Conservation (phyloP, 2,329 filamentous ascomycete genomes). For the Stagonosporopsis rhizophila region DNA sequence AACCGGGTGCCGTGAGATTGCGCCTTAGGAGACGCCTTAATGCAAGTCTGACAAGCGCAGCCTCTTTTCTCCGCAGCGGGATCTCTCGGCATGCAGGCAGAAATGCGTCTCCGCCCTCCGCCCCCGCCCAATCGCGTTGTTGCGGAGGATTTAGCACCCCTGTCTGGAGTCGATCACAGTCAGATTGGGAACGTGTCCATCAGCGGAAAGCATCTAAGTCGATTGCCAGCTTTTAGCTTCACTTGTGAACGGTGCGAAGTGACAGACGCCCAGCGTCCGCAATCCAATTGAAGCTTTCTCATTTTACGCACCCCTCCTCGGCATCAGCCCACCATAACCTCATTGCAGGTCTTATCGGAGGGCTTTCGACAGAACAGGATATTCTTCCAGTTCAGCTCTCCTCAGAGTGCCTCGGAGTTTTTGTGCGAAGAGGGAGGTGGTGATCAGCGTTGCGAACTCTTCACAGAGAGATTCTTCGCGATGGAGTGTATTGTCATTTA, state of each 20-base stretch:
- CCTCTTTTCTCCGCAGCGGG: conserved; percentile 28
- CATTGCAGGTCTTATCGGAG: conserved; percentile 10
- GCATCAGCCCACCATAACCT: conserved; percentile 14
- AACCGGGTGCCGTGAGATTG: conserved; percentile 22
- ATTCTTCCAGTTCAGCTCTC: neutral
- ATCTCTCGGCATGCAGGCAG: conserved; percentile 24
- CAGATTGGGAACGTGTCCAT: conserved; percentile 11
- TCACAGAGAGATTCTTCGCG: neutral
- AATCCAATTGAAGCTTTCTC: conserved; percentile 14
- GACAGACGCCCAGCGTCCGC: conserved; percentile 13
- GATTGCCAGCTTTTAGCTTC: conserved; percentile 6
- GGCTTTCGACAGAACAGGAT: neutral
- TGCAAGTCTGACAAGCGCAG: conserved; percentile 17
- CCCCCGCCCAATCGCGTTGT: conserved; percentile 22
- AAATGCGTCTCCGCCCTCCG: conserved; percentile 22
- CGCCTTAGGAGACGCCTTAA: neutral
- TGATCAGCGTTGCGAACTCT: neutral
- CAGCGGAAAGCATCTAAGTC: conserved; percentile 8
- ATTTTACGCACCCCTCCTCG: conserved; percentile 2
- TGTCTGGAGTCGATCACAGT: conserved; percentile 19
- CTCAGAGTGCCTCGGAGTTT: neutral
- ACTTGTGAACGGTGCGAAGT: conserved; percentile 8
- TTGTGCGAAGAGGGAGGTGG: neutral
- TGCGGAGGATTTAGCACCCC: conserved; percentile 18
- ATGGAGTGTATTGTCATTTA: neutral